These are phyloP conservation scores for Eustoma russellianum DNA, from an alignment of 257 asterid genomes.

Conservation along the genomic window DNA sequence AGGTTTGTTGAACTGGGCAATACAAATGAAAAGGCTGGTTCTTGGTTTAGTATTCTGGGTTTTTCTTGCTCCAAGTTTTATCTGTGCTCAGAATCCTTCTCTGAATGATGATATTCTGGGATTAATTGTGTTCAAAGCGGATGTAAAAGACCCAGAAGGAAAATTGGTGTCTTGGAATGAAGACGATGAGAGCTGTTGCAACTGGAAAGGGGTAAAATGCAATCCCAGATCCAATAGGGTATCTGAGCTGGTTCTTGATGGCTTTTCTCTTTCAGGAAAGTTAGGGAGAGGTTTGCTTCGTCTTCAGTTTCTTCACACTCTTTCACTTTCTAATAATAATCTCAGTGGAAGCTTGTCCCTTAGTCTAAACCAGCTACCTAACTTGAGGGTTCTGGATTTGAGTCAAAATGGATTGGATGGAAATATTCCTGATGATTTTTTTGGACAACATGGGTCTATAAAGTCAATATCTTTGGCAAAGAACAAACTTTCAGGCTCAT, in stretches of 20 bases:
- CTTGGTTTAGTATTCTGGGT: slow-evolving; percentile 6
- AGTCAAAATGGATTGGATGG: slow-evolving; percentile 51
- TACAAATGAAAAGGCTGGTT: neutral
- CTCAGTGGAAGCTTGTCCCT: slow-evolving; percentile 55
- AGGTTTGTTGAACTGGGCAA: neutral
- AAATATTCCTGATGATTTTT: slow-evolving; percentile 42
- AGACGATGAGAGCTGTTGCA: slow-evolving; percentile 60
- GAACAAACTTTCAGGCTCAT: slow-evolving; percentile 54
- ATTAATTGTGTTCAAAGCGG: slow-evolving; percentile 65
- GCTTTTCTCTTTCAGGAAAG: slow-evolving; percentile 63
- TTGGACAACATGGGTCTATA: slow-evolving; percentile 50
- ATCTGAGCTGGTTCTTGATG: slow-evolving; percentile 46
- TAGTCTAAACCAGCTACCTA: slow-evolving; percentile 35
- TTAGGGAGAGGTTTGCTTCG: slow-evolving; percentile 49
- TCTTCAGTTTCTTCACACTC: slow-evolving; percentile 33
- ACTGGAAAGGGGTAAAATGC: slow-evolving; percentile 66
- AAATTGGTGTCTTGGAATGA: slow-evolving; percentile 66
- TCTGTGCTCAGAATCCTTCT: slow-evolving; percentile 39
- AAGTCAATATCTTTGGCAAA: slow-evolving; percentile 52
- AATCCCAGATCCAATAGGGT: slow-evolving; percentile 47
- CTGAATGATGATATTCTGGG: slow-evolving; percentile 86
- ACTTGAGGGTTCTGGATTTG: slow-evolving; percentile 45
- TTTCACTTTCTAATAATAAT: slow-evolving; percentile 55
- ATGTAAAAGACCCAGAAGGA: slow-evolving; percentile 49
- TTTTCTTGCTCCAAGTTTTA: slow-evolving; percentile 18